Conservation (phyloP, 495 filamentous ascomycete species). For the Penicillium desertorum region DNA sequence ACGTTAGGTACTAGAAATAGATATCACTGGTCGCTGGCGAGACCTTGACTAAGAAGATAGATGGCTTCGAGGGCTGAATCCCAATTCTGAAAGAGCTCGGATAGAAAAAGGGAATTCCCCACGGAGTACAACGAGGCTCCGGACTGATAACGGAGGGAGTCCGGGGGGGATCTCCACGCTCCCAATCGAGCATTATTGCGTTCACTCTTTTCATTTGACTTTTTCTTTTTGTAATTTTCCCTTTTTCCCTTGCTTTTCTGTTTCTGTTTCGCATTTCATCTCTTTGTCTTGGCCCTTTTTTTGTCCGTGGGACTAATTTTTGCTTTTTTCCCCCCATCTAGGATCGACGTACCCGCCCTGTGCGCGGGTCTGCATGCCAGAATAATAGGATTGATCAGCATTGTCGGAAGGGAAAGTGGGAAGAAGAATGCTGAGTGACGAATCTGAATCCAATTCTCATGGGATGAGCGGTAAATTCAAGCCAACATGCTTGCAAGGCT, state of each 20-base stretch:
- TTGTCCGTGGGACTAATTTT: not conserved
- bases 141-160: constrained; percentile 5
- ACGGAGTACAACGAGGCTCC: constrained; percentile 5
- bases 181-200: not conserved
- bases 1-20: not conserved
- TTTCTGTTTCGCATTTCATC: constrained; percentile 3
- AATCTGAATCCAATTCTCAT: not conserved
- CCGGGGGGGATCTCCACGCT: constrained; percentile 2
- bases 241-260: constrained; percentile 3
- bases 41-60: not conserved
- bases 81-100: constrained; percentile 2
- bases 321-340: not conserved
- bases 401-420: not conserved
- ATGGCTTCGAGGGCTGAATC: not conserved
- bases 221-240: constrained; percentile 2
- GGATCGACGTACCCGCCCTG: constrained; percentile 13
- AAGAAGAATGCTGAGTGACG: constrained; percentile 3
- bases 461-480: not conserved
- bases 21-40: constrained; percentile 1
- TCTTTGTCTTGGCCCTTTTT: not conserved
- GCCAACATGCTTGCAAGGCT: not conserved
- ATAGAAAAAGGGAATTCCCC: not conserved
- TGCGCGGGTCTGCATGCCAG: constrained; percentile 10
- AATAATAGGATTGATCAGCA: constrained; percentile 1
- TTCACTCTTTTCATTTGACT: not conserved